Base-by-base conservation (phyloP, 2,329 filamentous ascomycete genomes). In the Pseudopyrenochaeta lycopersici region DNA sequence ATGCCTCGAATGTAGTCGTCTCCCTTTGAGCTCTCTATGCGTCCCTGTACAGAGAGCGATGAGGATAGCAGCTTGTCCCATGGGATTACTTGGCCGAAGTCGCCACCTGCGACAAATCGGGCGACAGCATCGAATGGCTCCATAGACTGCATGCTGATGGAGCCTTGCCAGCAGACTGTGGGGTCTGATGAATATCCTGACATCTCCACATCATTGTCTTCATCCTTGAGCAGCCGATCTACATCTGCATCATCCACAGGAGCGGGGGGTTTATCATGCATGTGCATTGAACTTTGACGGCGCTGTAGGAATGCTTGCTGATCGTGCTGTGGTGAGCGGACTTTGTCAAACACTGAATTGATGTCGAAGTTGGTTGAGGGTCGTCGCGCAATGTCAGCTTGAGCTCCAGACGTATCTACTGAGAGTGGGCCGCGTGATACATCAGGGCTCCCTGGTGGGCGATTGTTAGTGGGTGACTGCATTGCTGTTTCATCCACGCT, bases 1-100 rank as follows among this genome's bases (percentile, higher is more conserved):
- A 98, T 82, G 45, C 91, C 88, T 70, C 92, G 95, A 0, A 99
- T 87, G 68, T 99, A 99, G 56, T 96, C 91, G 51, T 92, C 92
- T 10, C 94, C 95, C 60, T 89, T 90, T 54, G 89, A 84, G 63
- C 91, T 87, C 46, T 90, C 86, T 54, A 99, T 95, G 15, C 95
- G 87, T 1, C 91, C 91, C 42, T 88, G 88, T 18, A 95, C 88
- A 6, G 84, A 86, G 27, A 95, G 80, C 7, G 81, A 84, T 27
- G 84, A 80, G 0, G 92, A 90, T 7, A 97, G 85, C 9, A 98
- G 79, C 52, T 90, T 85, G 15, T 84, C 83, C 92, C 93, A 98
- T 0, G 88, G 85, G 21, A 86, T 80, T 4, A 80, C 85, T 40
- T 81, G 75, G 42, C 83, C 85, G 48, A 96, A 84, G 70, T 97